phyloP scores from a whole-genome alignment of 2,329 filamentous ascomycete genomes.

The Monosporascus sp. region DNA sequence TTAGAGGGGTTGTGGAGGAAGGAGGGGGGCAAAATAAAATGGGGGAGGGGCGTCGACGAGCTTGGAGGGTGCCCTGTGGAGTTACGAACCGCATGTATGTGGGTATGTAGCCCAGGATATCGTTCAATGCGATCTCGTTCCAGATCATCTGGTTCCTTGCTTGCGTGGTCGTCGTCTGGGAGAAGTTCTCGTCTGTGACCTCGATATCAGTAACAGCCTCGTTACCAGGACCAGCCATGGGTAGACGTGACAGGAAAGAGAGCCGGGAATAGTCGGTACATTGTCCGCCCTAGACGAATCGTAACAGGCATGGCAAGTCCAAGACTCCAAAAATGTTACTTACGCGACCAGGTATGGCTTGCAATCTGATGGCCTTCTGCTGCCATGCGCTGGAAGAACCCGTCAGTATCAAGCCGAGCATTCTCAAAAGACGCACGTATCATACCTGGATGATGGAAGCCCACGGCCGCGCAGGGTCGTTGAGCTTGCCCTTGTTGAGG shows the following conservation, averaged over 20 bases:
- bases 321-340: not conserved
- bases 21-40: too few species aligned
- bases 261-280: too few species aligned
- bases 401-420: slow-evolving; percentile 7
- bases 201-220: not conserved
- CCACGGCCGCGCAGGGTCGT: slow-evolving; percentile 33
- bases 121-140: slow-evolving; percentile 29
- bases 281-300: too few species aligned
- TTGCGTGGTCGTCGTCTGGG: slow-evolving; percentile 22
- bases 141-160: slow-evolving; percentile 27
- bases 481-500: slow-evolving; percentile 45
- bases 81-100: slow-evolving; percentile 27
- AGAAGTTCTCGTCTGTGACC: slow-evolving; percentile 24
- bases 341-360: slow-evolving; percentile 28
- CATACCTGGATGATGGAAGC: slow-evolving; percentile 24
- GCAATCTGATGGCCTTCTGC: slow-evolving; percentile 29
- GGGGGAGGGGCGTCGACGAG: too few species aligned
- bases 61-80: too few species aligned
- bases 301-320: too few species aligned
- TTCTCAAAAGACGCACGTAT: not conserved
- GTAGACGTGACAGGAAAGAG: too few species aligned
- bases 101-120: slow-evolving; percentile 29
- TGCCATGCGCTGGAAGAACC: slow-evolving; percentile 24
- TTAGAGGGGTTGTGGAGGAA: too few species aligned
- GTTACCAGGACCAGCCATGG: not conserved